phyloP scores from a whole-genome alignment of 1,284 basidiomycete genomes.

The Cutaneotrichosporon cutaneum region DNA sequence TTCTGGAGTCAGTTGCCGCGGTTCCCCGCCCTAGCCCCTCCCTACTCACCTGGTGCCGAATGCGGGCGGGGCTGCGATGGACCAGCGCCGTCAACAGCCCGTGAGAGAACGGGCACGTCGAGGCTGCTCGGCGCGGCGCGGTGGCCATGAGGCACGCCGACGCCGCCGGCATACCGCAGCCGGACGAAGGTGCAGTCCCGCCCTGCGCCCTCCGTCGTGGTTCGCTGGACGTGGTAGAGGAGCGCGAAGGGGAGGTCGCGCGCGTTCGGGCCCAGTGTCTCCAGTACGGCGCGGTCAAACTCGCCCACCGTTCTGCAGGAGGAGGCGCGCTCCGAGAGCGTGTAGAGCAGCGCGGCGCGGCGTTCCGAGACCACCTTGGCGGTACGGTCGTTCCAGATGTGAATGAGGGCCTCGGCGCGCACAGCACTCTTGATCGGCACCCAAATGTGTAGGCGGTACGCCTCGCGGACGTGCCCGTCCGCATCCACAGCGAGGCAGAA shows the following conservation, averaged over 20 bases:
- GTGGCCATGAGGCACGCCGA: slow-evolving; percentile 46
- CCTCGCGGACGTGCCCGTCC: slow-evolving; percentile 23
- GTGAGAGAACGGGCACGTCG: neutral
- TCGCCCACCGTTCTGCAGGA: slow-evolving; percentile 42
- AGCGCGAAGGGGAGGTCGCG: slow-evolving; percentile 32
- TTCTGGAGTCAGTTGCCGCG: neutral
- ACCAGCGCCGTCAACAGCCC: neutral
- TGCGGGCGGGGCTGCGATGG: neutral
- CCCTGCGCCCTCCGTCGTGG: neutral
- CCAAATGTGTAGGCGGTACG: slow-evolving; percentile 44
- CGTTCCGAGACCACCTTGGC: slow-evolving; percentile 39
- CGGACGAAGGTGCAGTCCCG: neutral
- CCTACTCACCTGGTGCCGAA: neutral
- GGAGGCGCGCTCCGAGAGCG: slow-evolving; percentile 46
- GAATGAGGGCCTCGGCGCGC: slow-evolving; percentile 46
- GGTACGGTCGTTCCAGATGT: slow-evolving; percentile 36
- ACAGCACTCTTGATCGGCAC: slow-evolving; percentile 41
- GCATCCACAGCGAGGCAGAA: slow-evolving; percentile 31
- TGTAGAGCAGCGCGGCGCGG: slow-evolving; percentile 33
- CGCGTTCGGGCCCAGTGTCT: slow-evolving; percentile 21
- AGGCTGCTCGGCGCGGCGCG: slow-evolving; percentile 29
- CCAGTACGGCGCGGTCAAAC: slow-evolving; percentile 41
- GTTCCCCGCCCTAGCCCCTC: no score
- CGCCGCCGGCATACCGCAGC: slow-evolving; percentile 28
- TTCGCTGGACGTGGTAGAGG: slow-evolving; percentile 42